phyloP scores from a whole-genome alignment of 257 asterid genomes.

The Solanum rostratum region DNA sequence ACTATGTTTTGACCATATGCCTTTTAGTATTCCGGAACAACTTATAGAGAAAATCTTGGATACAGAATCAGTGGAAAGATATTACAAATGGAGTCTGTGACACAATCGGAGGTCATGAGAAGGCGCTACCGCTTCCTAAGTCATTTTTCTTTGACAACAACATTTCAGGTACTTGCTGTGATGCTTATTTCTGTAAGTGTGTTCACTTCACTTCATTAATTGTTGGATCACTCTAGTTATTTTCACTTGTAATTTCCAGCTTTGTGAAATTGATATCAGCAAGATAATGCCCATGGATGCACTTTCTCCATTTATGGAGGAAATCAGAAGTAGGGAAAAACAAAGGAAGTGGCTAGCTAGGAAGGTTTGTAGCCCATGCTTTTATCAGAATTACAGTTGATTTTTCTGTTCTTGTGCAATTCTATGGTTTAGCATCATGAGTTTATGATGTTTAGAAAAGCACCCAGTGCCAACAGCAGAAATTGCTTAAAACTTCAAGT shows the following conservation, averaged over 20 bases:
- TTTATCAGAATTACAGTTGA: not conserved
- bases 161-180: conserved; percentile 54
- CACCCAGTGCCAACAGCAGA: not conserved
- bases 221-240: conserved; percentile 1
- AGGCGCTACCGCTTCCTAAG: conserved; percentile 89
- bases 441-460: not conserved
- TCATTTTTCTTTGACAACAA: conserved; percentile 88
- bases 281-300: conserved; percentile 58
- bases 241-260: conserved; percentile 29
- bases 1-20: not conserved
- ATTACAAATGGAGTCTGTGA: conserved; percentile 69
- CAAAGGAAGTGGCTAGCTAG: conserved; percentile 68
- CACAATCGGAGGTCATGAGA: conserved; percentile 82
- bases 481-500: not conserved
- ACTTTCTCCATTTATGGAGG: conserved; percentile 83
- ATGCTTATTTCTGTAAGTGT: not conserved
- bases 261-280: conserved; percentile 76
- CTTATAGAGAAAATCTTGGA: conserved; percentile 17
- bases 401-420: not conserved
- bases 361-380: conserved; percentile 42
- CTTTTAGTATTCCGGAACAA: not conserved
- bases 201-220: not conserved
- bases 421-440: not conserved
- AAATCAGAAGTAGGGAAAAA: conserved; percentile 82
- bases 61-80: conserved; percentile 80